Conservation (phyloP, 2,329 filamentous ascomycete species). For the Xylariales sp. region DNA sequence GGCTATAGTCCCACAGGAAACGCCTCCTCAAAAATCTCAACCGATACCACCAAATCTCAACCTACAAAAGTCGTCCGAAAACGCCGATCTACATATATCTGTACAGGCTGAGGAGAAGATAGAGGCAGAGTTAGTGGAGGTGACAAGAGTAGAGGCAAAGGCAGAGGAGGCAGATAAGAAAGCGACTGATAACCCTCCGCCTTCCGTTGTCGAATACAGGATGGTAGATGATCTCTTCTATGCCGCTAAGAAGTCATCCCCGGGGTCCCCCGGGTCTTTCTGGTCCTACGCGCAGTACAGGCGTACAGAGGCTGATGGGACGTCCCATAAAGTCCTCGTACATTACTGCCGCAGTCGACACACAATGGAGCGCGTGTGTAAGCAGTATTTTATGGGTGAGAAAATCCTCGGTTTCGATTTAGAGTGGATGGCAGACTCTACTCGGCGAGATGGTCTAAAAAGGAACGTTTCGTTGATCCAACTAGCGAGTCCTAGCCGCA, state of each 20-base stretch:
- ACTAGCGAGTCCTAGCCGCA: conserved; percentile 78
- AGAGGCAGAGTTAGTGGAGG: not conserved
- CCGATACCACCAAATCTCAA: not conserved
- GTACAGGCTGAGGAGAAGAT: not conserved
- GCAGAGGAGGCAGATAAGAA: conserved; percentile 17
- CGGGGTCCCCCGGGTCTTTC: conserved; percentile 63
- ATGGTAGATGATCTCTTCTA: conserved; percentile 60
- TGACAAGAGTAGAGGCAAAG: not conserved
- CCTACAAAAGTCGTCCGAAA: not conserved
- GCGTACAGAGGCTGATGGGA: conserved; percentile 56
- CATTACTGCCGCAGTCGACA: conserved; percentile 80
- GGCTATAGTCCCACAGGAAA: not conserved
- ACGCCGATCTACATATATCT: not conserved
- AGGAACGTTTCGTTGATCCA: conserved; percentile 85
- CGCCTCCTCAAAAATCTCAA: not conserved
- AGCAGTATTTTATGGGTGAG: conserved; percentile 74
- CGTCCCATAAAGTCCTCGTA: conserved; percentile 69
- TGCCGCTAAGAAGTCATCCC: conserved; percentile 59
- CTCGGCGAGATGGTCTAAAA: conserved; percentile 62
- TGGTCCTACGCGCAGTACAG: conserved; percentile 79
- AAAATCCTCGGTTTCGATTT: conserved; percentile 87
- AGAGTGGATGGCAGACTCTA: conserved; percentile 77
- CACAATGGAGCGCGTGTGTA: conserved; percentile 73
- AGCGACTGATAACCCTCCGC: conserved; percentile 49
- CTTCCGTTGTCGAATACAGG: conserved; percentile 58